phyloP scores from a whole-genome alignment of 768 basidiomycete genomes.

The Russula compacta region DNA sequence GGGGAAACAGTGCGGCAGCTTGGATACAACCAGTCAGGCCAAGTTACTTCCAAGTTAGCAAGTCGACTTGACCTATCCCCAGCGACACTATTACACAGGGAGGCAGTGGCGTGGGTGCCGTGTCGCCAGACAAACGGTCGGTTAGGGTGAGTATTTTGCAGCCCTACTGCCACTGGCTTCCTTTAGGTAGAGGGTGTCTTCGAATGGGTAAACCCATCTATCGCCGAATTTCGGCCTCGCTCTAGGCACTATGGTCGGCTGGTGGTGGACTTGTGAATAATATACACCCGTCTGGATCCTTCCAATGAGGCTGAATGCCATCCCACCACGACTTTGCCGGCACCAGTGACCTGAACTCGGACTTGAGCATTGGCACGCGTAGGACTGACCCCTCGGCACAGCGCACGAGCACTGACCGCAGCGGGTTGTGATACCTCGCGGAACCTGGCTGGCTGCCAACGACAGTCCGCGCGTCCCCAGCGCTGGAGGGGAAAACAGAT shows the following conservation, averaged over 20 bases:
- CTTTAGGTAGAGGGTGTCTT: no score
- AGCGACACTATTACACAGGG: no score
- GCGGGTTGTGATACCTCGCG: conserved; percentile 35
- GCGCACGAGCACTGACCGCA: conserved; percentile 38
- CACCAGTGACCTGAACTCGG: conserved; percentile 48
- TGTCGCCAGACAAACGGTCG: no score
- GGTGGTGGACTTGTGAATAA: not conserved
- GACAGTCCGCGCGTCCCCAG: conserved; percentile 5
- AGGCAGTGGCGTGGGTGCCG: no score
- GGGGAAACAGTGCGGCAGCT: no score
- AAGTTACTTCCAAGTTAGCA: no score
- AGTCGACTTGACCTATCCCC: no score
- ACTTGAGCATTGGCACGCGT: conserved; percentile 47
- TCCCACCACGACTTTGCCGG: conserved; percentile 72
- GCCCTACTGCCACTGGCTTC: no score
- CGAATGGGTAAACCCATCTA: not conserved
- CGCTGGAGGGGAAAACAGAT: not conserved
- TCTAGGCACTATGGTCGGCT: not conserved
- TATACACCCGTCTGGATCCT: conserved; percentile 4
- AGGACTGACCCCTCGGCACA: conserved; percentile 48
- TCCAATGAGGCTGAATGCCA: conserved; percentile 34
- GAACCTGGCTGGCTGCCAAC: conserved; percentile 30
- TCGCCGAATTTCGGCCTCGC: not conserved
- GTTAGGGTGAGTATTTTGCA: no score
- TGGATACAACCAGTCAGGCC: no score